Conservation (phyloP, 1,139 yeast species). For the Yamadazyma mexicana region DNA sequence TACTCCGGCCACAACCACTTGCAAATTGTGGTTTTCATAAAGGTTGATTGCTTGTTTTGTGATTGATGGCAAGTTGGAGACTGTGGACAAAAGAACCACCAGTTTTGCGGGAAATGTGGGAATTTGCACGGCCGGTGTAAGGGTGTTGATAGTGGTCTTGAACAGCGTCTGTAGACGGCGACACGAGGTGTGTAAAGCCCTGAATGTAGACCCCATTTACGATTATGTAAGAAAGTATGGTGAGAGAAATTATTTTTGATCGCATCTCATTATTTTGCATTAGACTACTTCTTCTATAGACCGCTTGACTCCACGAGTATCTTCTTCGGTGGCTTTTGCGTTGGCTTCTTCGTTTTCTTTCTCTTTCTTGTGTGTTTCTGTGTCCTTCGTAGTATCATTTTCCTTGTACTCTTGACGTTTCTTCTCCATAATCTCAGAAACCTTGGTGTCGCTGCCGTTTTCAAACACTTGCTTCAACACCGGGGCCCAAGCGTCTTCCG, state of each 20-base stretch:
- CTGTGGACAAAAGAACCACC: constrained; percentile 42
- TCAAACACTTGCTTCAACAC: constrained; percentile 55
- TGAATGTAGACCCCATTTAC: not conserved
- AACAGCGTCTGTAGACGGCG: not conserved
- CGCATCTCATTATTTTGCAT: constrained; percentile 3
- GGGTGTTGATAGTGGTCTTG: constrained; percentile 21
- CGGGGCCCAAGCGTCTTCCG: constrained; percentile 67
- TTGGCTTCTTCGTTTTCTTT: constrained; percentile 13
- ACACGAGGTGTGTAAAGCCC: constrained; percentile 7
- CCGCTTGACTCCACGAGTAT: constrained; percentile 9
- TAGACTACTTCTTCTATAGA: constrained; percentile 14
- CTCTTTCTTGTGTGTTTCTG: constrained; percentile 11
- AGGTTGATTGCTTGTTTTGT: constrained; percentile 33
- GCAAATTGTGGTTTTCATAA: constrained; percentile 28
- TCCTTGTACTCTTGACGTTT: constrained; percentile 3
- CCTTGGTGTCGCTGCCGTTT: constrained; percentile 29
- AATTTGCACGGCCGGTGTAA: constrained; percentile 5
- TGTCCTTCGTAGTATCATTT: not conserved
- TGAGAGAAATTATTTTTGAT: not conserved
- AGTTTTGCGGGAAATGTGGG: constrained; percentile 24
- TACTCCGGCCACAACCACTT: constrained; percentile 49
- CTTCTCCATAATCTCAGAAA: constrained; percentile 23
- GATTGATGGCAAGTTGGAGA: constrained; percentile 35
- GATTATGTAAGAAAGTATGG: not conserved
- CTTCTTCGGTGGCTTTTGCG: constrained; percentile 2